Evolutionary conservation across 73 alveolate species (phyloP), one percentile per base, ranked within the genome.

Genomic region (Paramecium biaurelia): DNA sequence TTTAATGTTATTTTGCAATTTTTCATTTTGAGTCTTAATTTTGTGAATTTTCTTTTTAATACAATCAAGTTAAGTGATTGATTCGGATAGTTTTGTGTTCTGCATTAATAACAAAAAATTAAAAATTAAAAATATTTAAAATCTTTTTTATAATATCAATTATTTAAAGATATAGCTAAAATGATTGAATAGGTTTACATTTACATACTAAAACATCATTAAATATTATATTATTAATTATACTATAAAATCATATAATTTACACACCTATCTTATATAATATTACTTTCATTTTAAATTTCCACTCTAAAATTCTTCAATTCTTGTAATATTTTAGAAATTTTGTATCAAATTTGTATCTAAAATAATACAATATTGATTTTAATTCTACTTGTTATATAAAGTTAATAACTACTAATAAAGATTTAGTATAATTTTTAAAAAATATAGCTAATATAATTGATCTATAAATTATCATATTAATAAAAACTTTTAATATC

Each of bases 21-120:
- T 79, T 41, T 79, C 90, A 20, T 38, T 37, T n/a, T 79, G 30
- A 9, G 90, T 9, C 90, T 79, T 79, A 79, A 79, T 41, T 79
- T 79, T 79, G 76, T 79, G 90, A 79, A 79, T 79, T 79, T 79
- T 79, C 90, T 79, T 79, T 79, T 79, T 79, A 79, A 79, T 79
- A 20, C 76, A 41, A 23, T 79, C 74, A 47, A 79, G 90, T 79
- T 37, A 42, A 30, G 86, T 2, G 86, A 63, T 63, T 63, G 84
- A 32, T 63, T 63, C 84, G 6, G 84, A 63, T 63, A 63, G 84
- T 63, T 63, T 26, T 11, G 84, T 63, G 84, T 63, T 63, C 84
- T 63, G 84, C 84, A 63, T 63, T 63, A 53, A 63, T 63, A 63
- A 63, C 45, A 63, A 63, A 63, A 26, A 63, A 63, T 63, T 63